Evolutionary conservation across 2,329 filamentous ascomycete genomes (phyloP).

Genomic region (Ceratocystiopsis sp.): DNA sequence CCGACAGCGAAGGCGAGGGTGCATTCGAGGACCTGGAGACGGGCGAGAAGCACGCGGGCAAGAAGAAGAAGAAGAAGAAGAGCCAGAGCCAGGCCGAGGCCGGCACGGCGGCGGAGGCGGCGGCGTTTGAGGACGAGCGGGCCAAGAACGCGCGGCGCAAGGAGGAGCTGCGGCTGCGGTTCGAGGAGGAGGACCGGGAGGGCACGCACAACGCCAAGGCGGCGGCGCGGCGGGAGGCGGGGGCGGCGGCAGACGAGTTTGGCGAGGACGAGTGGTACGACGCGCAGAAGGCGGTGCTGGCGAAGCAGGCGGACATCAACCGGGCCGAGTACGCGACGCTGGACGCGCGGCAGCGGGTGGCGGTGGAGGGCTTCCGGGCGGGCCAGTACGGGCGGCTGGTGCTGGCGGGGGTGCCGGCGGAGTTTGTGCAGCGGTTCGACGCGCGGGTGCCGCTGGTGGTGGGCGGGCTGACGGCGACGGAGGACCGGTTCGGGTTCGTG

Average conservation of each 20-base stretch:
- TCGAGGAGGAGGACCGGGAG: constrained; percentile 96
- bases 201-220: constrained; percentile 85
- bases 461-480: constrained; percentile 80
- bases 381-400: constrained; percentile 89
- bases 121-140: constrained; percentile 65
- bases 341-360: constrained; percentile 65
- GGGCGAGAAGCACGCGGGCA: constrained; percentile 42
- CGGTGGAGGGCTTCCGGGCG: constrained; percentile 79
- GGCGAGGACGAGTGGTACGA: constrained; percentile 99
- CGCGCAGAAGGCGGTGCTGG: constrained; percentile 79
- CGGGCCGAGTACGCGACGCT: constrained; percentile 79
- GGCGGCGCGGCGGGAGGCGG: constrained; percentile 52
- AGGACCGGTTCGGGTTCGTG: constrained; percentile 89
- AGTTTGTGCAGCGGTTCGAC: constrained; percentile 74
- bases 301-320: constrained; percentile 96
- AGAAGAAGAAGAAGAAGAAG: constrained; percentile 56
- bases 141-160: constrained; percentile 82
- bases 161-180: constrained; percentile 83
- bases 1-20: constrained; percentile 57
- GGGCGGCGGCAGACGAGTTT: constrained; percentile 50
- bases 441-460: constrained; percentile 70
- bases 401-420: constrained; percentile 73
- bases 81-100: constrained; percentile 49
- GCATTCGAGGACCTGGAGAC: constrained; percentile 77
- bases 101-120: constrained; percentile 52